phyloP scores from a whole-genome alignment of 257 asterid species.

The Solanum sitiens region DNA sequence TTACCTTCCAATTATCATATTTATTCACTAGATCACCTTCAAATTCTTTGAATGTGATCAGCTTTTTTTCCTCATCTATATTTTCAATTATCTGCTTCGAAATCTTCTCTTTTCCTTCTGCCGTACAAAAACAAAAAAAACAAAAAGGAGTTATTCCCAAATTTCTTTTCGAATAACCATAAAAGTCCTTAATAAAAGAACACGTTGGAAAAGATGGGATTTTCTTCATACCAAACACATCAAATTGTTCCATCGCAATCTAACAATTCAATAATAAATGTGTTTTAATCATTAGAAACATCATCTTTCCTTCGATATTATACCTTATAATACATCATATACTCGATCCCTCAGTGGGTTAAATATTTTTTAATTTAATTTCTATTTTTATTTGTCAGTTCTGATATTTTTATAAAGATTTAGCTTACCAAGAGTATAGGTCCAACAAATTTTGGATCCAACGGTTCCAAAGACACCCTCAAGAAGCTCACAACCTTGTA shows the following conservation, averaged over 20 bases:
- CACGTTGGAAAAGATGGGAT: too few relatives aligned
- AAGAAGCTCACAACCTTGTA: conserved; percentile 4
- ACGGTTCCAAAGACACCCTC: neutral
- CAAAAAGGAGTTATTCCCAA: neutral
- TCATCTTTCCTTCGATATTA: too few relatives aligned
- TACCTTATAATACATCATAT: too few relatives aligned
- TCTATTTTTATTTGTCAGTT: too few relatives aligned
- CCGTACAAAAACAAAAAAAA: neutral
- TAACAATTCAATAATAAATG: too few relatives aligned
- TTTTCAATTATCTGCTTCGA: neutral
- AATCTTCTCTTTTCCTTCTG: neutral
- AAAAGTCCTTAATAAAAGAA: neutral
- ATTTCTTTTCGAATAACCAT: too few relatives aligned
- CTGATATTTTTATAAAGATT: neutral
- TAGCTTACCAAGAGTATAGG: conserved; percentile 3
- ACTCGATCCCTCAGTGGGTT: too few relatives aligned
- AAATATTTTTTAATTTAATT: too few relatives aligned
- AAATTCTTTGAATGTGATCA: neutral
- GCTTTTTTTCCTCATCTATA: neutral
- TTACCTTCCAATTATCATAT: neutral
- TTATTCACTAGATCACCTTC: neutral
- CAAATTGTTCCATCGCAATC: neutral
- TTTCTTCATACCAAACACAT: neutral
- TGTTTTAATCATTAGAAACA: too few relatives aligned
- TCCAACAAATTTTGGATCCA: conserved; percentile 5